phyloP scores from a whole-genome alignment of 441 rosid genomes.

The Flueggea neowawraea region DNA sequence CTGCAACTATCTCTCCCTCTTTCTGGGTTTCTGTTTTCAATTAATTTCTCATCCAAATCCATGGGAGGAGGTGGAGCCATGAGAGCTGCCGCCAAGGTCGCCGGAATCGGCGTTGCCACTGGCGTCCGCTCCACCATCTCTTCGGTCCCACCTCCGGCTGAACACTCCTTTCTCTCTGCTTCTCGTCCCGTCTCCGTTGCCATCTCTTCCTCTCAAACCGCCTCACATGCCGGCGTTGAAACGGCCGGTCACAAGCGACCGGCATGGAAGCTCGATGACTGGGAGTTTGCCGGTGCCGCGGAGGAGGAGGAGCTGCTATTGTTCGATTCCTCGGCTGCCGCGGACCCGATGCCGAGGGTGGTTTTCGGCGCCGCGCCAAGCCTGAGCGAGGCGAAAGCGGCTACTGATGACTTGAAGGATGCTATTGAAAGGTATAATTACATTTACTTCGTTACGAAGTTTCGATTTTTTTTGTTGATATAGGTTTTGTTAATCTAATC shows the following conservation, averaged over 20 bases:
- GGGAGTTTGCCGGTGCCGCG: conserved; percentile 55
- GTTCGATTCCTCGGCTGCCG: not conserved
- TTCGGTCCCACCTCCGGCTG: conserved; percentile 26
- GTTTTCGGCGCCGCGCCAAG: conserved; percentile 60
- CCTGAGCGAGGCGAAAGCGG: conserved; percentile 63
- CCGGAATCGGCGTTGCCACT: conserved; percentile 43
- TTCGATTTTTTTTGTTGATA: not conserved
- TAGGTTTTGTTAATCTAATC: too few relatives aligned
- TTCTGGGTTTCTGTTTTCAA: not conserved
- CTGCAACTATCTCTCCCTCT: too few relatives aligned
- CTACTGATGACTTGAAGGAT: conserved; percentile 61
- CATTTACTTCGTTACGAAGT: not conserved
- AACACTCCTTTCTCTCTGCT: conserved; percentile 29
- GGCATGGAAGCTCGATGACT: conserved; percentile 52
- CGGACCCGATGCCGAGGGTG: conserved; percentile 49
- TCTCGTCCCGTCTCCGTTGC: conserved; percentile 28
- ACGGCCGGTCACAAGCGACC: conserved; percentile 23
- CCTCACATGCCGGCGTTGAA: conserved; percentile 15
- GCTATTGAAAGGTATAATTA: conserved; percentile 46
- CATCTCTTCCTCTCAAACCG: conserved; percentile 21
- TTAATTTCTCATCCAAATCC: not conserved
- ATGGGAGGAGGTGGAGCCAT: conserved; percentile 74
- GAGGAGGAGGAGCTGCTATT: conserved; percentile 19
- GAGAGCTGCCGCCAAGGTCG: conserved; percentile 58
- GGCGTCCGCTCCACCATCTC: conserved; percentile 44